A percentile compares a stretch with the other conserved stretches of the same genome.
Evolutionary conservation across 2,329 filamentous ascomycete species (phyloP).

Genomic region (Penicillium glabrum): DNA sequence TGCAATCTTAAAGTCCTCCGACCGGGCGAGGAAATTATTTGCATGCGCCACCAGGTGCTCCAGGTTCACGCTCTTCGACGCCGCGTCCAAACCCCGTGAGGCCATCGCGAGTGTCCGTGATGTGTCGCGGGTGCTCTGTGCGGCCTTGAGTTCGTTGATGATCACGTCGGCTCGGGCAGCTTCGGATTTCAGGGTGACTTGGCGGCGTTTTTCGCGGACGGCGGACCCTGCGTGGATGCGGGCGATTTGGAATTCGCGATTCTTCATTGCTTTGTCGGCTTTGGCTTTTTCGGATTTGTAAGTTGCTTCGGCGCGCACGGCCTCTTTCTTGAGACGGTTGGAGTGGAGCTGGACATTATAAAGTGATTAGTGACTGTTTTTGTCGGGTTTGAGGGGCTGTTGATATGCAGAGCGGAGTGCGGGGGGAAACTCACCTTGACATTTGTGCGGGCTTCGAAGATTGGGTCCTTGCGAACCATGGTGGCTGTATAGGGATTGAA

Average conservation of each 20-base stretch:
- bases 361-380: neutral
- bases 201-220: conserved; percentile 48
- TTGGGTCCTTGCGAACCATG: conserved; percentile 43
- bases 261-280: conserved; percentile 49
- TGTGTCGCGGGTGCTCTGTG: conserved; percentile 48
- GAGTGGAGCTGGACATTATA: conserved; percentile 41
- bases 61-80: conserved; percentile 47
- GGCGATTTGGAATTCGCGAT: conserved; percentile 50
- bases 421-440: conserved; percentile 33
- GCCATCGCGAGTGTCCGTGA: conserved; percentile 47
- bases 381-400: neutral
- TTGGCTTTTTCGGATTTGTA: conserved; percentile 50
- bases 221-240: conserved; percentile 49
- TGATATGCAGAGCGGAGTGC: neutral
- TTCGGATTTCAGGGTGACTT: conserved; percentile 46
- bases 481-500: neutral
- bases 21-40: conserved; percentile 43
- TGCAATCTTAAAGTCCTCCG: conserved; percentile 46
- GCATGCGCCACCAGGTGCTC: conserved; percentile 44
- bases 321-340: conserved; percentile 50
- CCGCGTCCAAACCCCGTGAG: conserved; percentile 45
- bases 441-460: conserved; percentile 45
- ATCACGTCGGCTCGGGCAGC: conserved; percentile 50
- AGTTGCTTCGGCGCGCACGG: conserved; percentile 46
- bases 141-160: conserved; percentile 50